Evolutionary conservation across 1,284 basidiomycete species (phyloP), one percentile per base, ranked within the genome.

Genomic region (Malassezia nana): DNA sequence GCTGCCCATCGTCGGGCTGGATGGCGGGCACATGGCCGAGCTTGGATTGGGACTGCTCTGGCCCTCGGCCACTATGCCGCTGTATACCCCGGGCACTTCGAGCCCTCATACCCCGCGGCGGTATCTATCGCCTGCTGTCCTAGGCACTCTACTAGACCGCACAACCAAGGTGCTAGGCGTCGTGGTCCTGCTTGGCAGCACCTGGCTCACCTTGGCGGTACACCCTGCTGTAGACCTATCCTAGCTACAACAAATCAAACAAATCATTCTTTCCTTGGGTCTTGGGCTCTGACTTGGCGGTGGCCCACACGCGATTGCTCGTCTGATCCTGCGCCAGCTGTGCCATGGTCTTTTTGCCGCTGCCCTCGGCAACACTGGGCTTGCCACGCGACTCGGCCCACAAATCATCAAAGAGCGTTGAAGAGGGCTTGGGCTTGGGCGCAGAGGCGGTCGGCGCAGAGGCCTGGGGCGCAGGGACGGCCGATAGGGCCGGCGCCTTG

Each of bases 371-470:
- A 16, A n/a, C 32, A 3, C 38, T 50, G 5, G 50, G 30, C 30
- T 50, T 47, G 4, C 64, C 29, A 30, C 15, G 80, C 1, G 86
- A 87, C 77, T 89, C 80, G 16, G 82, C 82, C 87, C 88, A 95
- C 56, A 95, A 76, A 72, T 95, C 90, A 64, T 92, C 91, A 68
- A 95, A 95, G 49, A 71, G 73, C 29, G 67, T 66, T 4, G 26
- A 24, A 4, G 49, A 52, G 15, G 54, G 10, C 30, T 32, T 35
- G 25, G 30, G 33, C n/a, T 35, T 18, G 4, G 31, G 16, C 6
- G 43, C n/a, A 22, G 43, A 9, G 22, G 12, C 24, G 0, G 25
- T 24, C 16, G 24, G 3, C 4, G 42, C 24, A 18, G 42, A 28
- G 4, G 39, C 25, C 1, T 9, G 9, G 12, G 35, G 35, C 35